Evolutionary conservation across 768 basidiomycete genomes (phyloP).

Genomic region (Crassisporium funariophilum): DNA sequence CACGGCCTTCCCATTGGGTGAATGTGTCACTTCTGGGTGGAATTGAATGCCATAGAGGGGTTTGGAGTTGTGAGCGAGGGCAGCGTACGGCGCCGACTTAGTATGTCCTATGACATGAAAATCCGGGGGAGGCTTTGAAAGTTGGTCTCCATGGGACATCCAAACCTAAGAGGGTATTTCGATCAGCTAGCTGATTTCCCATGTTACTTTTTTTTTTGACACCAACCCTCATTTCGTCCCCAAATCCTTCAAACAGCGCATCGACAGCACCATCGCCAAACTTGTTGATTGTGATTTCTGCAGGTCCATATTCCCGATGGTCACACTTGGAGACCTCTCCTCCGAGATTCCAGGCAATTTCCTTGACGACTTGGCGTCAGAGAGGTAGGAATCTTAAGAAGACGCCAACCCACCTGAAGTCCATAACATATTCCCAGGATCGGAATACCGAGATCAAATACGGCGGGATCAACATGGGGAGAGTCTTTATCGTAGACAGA

Average conservation of each 20-base stretch:
- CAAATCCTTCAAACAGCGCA: constrained; percentile 82
- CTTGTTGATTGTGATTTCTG: constrained; percentile 73
- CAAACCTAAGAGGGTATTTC: constrained; percentile 67
- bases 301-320: constrained; percentile 95
- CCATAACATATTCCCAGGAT: constrained; percentile 98
- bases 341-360: constrained; percentile 87
- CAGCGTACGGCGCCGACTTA: constrained; percentile 85
- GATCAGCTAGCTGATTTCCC: background rate
- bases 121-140: constrained; percentile 75
- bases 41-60: constrained; percentile 97
- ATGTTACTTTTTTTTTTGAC: background rate
- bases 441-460: constrained; percentile 87
- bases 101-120: constrained; percentile 92
- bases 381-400: background rate
- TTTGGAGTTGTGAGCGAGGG: constrained; percentile 87
- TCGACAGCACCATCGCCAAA: constrained; percentile 61
- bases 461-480: constrained; percentile 90
- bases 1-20: constrained; percentile 84
- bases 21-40: constrained; percentile 98
- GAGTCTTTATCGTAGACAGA: constrained; percentile 94
- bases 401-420: constrained; percentile 64
- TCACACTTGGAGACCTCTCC: constrained; percentile 85
- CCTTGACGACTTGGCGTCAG: constrained; percentile 46
- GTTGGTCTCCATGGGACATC: constrained; percentile 99
- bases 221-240: constrained; percentile 84